Evolutionary conservation across 441 rosid species (phyloP).

Genomic region (Daphne laureola): DNA sequence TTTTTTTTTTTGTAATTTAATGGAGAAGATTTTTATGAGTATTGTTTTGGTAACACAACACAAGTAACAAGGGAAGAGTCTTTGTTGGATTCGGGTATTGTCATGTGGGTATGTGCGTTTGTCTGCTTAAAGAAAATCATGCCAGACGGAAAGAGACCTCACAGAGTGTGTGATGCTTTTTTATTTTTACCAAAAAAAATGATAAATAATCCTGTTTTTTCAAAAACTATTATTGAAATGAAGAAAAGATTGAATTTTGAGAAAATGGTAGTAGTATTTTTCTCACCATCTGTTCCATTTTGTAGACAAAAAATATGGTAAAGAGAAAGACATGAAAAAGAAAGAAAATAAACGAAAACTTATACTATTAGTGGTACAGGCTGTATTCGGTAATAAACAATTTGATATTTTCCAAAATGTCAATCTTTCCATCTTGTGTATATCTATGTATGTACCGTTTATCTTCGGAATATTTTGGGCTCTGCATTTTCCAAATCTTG

Average conservation of each 20-base stretch:
- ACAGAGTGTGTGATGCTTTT: not conserved
- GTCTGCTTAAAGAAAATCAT: conserved; percentile 18
- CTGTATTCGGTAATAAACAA: too few species aligned
- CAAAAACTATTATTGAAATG: too few species aligned
- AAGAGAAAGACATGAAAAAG: not conserved
- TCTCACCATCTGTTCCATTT: conserved; percentile 5
- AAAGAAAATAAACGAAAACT: too few species aligned
- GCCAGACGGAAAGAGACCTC: conserved; percentile 11
- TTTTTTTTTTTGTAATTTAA: too few species aligned
- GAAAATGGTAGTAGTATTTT: too few species aligned
- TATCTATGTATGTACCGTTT: not conserved
- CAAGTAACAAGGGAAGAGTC: not conserved
- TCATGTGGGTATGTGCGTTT: conserved; percentile 18
- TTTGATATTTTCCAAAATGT: conserved; percentile 21
- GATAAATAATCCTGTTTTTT: too few species aligned
- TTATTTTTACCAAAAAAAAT: not conserved
- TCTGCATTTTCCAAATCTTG: not conserved
- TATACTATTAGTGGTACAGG: too few species aligned
- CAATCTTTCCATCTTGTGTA: conserved; percentile 21
- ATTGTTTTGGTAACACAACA: too few species aligned
- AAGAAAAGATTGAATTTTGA: too few species aligned
- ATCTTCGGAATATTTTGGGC: not conserved
- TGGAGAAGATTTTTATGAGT: too few species aligned
- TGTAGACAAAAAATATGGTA: not conserved
- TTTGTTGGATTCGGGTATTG: not conserved